Percentiles rank a stretch among this genome's conserved stretches.
These are phyloP conservation scores for Symbiodinium natans DNA, from an alignment of 73 alveolate genomes.

Conservation along the genomic window DNA sequence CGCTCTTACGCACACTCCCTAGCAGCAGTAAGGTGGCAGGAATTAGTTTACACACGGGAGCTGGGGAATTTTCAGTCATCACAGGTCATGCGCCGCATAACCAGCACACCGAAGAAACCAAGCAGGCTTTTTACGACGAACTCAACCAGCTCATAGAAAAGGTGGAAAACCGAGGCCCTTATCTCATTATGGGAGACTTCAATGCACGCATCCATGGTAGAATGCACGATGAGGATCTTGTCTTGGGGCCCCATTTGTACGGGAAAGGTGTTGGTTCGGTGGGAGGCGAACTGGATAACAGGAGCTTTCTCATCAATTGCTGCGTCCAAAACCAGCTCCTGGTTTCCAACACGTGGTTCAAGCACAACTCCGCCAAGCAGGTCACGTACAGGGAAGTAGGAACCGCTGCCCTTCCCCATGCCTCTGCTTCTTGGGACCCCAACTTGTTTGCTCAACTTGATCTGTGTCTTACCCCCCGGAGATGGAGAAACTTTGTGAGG, in stretches of 20 bases:
- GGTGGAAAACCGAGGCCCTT: neutral
- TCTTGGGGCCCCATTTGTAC: neutral
- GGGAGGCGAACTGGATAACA: neutral
- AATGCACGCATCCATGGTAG: slow-evolving; percentile 24
- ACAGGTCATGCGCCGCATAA: slow-evolving; percentile 1
- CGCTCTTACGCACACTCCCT: neutral
- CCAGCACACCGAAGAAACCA: neutral
- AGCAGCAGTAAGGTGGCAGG: neutral
- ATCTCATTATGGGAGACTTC: neutral
- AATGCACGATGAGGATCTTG: neutral
- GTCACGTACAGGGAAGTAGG: slow-evolving; percentile 29
- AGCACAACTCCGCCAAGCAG: neutral
- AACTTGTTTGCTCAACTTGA: neutral
- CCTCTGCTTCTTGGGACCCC: neutral
- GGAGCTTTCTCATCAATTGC: neutral
- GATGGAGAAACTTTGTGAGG: neutral
- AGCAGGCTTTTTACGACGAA: slow-evolving; percentile 4
- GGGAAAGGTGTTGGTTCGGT: neutral
- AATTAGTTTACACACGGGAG: neutral
- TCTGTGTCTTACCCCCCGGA: neutral
- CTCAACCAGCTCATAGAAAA: neutral
- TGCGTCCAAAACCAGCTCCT: neutral
- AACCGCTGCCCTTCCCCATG: neutral
- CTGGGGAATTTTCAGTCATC: neutral
- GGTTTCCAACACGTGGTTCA: slow-evolving; percentile 25